Evolutionary conservation across 1,284 basidiomycete species (phyloP).

Genomic region (Agroathelia rolfsii): DNA sequence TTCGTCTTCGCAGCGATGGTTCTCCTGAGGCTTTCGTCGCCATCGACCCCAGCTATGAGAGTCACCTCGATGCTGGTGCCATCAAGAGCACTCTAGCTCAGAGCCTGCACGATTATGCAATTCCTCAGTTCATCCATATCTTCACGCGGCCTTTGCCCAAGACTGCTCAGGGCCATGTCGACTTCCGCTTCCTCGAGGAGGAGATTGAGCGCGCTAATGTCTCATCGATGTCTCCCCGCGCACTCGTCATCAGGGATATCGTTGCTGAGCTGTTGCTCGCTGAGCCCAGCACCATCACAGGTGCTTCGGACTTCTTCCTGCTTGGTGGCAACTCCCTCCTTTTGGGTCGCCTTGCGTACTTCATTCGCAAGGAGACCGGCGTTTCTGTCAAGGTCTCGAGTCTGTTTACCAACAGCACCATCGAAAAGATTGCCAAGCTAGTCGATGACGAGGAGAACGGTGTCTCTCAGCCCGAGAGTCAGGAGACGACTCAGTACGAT

Average conservation of each 20-base stretch:
- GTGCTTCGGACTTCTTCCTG: constrained; percentile 34
- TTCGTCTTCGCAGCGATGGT: constrained; percentile 24
- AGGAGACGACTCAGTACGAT: background rate
- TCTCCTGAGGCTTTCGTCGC: constrained; percentile 27
- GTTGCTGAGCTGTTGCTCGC: constrained; percentile 28
- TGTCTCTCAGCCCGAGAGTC: constrained; percentile 6
- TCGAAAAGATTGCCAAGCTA: constrained; percentile 29
- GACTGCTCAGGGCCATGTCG: constrained; percentile 17
- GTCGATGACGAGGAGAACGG: constrained; percentile 20
- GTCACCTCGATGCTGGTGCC: constrained; percentile 14
- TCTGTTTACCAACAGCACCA: constrained; percentile 32
- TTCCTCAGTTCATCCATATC: constrained; percentile 26
- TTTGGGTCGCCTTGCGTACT: constrained; percentile 32
- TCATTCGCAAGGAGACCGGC: constrained; percentile 30
- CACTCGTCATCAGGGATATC: constrained; percentile 29
- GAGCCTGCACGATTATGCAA: constrained; percentile 26
- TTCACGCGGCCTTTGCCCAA: constrained; percentile 17
- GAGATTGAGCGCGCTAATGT: constrained; percentile 19
- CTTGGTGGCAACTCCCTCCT: constrained; percentile 36
- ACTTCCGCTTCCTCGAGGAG: constrained; percentile 27
- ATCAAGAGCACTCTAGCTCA: constrained; percentile 15
- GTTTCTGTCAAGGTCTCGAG: constrained; percentile 26
- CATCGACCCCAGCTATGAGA: constrained; percentile 9
- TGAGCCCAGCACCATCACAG: constrained; percentile 24
- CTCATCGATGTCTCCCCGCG: constrained; percentile 23